Evolutionary conservation across 2,329 filamentous ascomycete species (phyloP).

Genomic region (Epichloe hybrida): DNA sequence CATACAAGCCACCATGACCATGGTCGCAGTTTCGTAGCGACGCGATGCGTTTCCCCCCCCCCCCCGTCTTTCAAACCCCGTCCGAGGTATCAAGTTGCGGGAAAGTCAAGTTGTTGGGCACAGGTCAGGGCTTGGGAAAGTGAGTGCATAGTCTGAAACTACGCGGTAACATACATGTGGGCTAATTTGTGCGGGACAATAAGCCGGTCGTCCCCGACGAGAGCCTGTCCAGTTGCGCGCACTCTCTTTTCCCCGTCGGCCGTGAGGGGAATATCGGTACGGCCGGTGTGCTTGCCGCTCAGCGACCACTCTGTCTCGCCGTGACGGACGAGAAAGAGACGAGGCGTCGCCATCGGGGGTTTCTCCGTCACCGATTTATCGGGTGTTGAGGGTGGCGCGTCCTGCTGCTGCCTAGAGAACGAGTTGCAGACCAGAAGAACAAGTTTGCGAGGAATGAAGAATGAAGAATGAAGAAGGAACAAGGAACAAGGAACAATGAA

Average conservation of each 20-base stretch:
- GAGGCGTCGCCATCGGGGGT: constrained; percentile 36
- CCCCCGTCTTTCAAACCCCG: too few species aligned
- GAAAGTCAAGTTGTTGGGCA: neutral
- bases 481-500: too few species aligned
- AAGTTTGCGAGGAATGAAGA: too few species aligned
- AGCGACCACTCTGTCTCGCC: constrained; percentile 95
- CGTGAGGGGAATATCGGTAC: constrained; percentile 77
- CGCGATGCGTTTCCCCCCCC: too few species aligned
- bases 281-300: constrained; percentile 70
- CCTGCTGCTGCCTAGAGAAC: too few species aligned
- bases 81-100: neutral
- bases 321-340: constrained; percentile 74
- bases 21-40: neutral
- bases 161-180: constrained; percentile 39
- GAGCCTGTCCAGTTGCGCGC: constrained; percentile 62
- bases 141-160: neutral
- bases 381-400: neutral
- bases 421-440: too few species aligned
- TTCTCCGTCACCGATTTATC: too few species aligned
- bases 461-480: neutral
- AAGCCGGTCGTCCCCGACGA: constrained; percentile 71
- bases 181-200: constrained; percentile 72
- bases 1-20: neutral
- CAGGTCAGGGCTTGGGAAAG: neutral
- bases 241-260: constrained; percentile 66